Evolutionary conservation across 306 rosid genomes (phyloP).

Genomic region (Trifolium dubium): DNA sequence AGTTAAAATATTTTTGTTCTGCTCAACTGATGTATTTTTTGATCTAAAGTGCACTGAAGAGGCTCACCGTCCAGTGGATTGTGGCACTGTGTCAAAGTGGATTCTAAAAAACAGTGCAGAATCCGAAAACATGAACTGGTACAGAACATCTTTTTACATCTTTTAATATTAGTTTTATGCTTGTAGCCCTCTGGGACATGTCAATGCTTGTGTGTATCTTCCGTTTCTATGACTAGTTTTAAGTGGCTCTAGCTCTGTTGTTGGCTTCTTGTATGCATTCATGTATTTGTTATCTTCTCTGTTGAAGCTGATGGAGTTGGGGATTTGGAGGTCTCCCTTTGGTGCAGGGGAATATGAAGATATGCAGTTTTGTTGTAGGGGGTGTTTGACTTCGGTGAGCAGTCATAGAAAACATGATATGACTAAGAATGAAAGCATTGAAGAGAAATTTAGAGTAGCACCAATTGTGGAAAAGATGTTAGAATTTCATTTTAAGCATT

Average conservation of each 20-base stretch:
- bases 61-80: slow-evolving; percentile 91
- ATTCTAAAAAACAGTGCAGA: slow-evolving; percentile 72
- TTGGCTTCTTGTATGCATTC: slow-evolving; percentile 12
- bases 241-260: neutral
- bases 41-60: slow-evolving; percentile 67
- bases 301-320: slow-evolving; percentile 8
- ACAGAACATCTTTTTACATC: slow-evolving; percentile 27
- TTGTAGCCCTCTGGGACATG: slow-evolving; percentile 4
- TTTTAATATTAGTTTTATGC: slow-evolving; percentile 28
- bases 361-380: slow-evolving; percentile 22
- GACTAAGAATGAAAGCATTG: neutral
- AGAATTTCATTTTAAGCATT: neutral
- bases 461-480: neutral
- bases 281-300: neutral
- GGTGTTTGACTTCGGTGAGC: slow-evolving; percentile 29
- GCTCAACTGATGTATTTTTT: slow-evolving; percentile 37
- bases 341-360: neutral
- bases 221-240: slow-evolving; percentile 28
- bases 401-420: neutral
- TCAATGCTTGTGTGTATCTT: slow-evolving; percentile 14
- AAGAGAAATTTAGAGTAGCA: neutral
- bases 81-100: slow-evolving; percentile 77
- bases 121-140: slow-evolving; percentile 81
- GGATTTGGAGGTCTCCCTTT: slow-evolving; percentile 2
- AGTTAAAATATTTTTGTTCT: slow-evolving; percentile 12